Evolutionary conservation across 2,329 filamentous ascomycete genomes (phyloP).

Genomic region (Plectosphaerella plurivora): DNA sequence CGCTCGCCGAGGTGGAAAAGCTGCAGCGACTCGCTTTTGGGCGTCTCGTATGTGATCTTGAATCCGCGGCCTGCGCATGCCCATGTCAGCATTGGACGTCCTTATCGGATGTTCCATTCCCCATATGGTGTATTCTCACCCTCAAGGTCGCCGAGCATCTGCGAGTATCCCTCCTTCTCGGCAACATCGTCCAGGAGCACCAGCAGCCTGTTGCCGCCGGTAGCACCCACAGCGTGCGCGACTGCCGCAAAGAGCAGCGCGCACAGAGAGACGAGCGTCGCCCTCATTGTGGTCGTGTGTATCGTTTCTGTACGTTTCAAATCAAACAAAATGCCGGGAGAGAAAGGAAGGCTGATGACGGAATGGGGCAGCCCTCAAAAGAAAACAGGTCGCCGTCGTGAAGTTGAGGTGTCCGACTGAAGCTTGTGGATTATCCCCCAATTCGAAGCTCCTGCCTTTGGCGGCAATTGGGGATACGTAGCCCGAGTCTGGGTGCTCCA

Average conservation of each 20-base stretch:
- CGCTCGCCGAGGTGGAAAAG: constrained; percentile 85
- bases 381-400: constrained; percentile 1
- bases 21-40: constrained; percentile 71
- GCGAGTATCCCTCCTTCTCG: constrained; percentile 79
- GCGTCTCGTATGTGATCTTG: constrained; percentile 73
- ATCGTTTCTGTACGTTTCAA: constrained; percentile 1
- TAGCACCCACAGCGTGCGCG: constrained; percentile 72
- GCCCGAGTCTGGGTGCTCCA: constrained; percentile 8
- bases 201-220: constrained; percentile 77
- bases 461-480: constrained; percentile 15
- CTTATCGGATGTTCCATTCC: too few relatives aligned
- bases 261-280: constrained; percentile 63
- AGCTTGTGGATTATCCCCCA: background rate
- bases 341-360: constrained; percentile 11
- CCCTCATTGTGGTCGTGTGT: constrained; percentile 59
- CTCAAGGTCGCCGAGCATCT: constrained; percentile 70
- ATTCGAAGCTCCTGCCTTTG: constrained; percentile 10
- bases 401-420: background rate
- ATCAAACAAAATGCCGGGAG: too few relatives aligned
- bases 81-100: background rate
- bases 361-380: constrained; percentile 12
- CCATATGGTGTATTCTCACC: constrained; percentile 38
- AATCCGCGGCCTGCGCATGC: constrained; percentile 69
- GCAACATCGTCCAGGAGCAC: constrained; percentile 79
- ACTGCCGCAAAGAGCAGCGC: constrained; percentile 62